Conservation (phyloP, 225 moss, liverwort and hornwort genomes). For the Bryum argenteum region DNA sequence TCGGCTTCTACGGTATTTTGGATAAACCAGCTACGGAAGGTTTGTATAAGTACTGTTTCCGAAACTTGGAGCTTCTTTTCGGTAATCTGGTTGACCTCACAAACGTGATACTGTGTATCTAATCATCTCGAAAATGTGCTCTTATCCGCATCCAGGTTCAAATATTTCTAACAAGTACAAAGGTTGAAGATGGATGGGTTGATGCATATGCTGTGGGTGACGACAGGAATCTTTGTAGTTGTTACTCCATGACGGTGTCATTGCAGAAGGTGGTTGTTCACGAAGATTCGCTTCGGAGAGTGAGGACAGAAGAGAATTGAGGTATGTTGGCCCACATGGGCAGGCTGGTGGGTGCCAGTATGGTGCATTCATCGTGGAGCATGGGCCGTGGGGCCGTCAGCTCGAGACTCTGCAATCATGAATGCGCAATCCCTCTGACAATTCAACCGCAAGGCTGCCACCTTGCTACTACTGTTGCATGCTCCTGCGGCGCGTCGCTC, state of each 20-base stretch:
- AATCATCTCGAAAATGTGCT: conserved; percentile 16
- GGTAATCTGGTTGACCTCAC: background rate
- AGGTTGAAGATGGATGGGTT: conserved; percentile 5
- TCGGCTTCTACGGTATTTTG: background rate
- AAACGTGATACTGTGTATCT: background rate
- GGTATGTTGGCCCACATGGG: conserved; percentile 24
- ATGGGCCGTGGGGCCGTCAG: conserved; percentile 28
- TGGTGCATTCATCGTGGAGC: conserved; percentile 32
- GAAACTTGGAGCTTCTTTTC: background rate
- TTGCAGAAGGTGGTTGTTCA: conserved; percentile 1
- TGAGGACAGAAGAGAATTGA: conserved; percentile 1
- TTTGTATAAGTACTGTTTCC: background rate
- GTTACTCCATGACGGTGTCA: background rate
- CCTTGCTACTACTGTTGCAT: conserved; percentile 11
- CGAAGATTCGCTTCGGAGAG: conserved; percentile 1
- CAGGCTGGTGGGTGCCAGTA: conserved; percentile 24
- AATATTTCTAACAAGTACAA: conserved; percentile 1
- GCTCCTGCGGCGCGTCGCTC: conserved; percentile 26
- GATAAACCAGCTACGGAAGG: background rate
- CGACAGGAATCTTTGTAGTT: background rate
- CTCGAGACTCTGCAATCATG: conserved; percentile 27
- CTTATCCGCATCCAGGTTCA: conserved; percentile 9
- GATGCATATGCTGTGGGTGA: conserved; percentile 2
- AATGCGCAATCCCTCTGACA: conserved; percentile 32
- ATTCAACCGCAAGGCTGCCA: conserved; percentile 30